Conservation (phyloP, 202 grass and related monocot species). For the Zizania palustris region DNA sequence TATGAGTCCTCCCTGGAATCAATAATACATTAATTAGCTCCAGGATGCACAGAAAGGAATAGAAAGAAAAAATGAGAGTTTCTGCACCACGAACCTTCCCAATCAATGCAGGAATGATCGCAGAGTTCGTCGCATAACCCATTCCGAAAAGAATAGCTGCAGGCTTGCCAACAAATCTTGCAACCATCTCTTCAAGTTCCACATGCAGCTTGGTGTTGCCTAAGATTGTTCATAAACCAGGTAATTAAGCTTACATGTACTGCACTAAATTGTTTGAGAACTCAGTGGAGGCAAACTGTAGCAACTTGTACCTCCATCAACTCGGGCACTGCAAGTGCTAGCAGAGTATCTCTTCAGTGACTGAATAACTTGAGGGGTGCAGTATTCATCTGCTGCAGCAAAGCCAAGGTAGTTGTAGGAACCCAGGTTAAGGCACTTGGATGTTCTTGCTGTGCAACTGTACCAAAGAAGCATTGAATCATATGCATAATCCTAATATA, state of each 20-base stretch:
- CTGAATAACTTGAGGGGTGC: constrained; percentile 86
- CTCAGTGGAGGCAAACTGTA: no score
- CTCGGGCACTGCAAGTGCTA: constrained; percentile 86
- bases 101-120: constrained; percentile 79
- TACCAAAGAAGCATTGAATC: constrained; percentile 4
- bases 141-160: constrained; percentile 91
- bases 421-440: constrained; percentile 87
- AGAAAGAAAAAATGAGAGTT: neutral
- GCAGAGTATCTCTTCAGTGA: constrained; percentile 82
- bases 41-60: neutral
- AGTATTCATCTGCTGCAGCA: constrained; percentile 86
- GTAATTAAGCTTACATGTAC: neutral
- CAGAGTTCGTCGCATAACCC: constrained; percentile 95
- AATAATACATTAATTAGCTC: constrained; percentile 19
- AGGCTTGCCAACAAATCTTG: constrained; percentile 80
- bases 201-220: constrained; percentile 80
- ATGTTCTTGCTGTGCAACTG: constrained; percentile 66
- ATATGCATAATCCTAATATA: no score
- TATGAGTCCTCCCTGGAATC: constrained; percentile 77
- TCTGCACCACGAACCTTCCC: constrained; percentile 61
- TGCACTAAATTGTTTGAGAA: no score
- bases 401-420: constrained; percentile 97
- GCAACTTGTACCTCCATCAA: constrained; percentile 96
- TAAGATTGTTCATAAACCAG: constrained; percentile 36
- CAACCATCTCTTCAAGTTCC: constrained; percentile 79